phyloP scores from a whole-genome alignment of 83 land plant genomes.

The Picea mariana region DNA sequence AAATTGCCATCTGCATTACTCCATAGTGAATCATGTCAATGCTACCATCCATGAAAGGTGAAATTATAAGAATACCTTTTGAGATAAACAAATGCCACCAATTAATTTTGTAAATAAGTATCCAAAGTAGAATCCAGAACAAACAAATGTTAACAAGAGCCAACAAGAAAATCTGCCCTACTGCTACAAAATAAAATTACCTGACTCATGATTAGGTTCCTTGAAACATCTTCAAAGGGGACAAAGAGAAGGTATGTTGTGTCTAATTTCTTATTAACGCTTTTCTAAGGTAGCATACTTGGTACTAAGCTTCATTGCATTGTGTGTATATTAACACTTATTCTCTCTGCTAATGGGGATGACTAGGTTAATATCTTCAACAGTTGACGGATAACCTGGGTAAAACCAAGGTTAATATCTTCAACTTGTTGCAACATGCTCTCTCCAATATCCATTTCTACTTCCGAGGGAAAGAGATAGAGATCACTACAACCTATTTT shows the following conservation, averaged over 20 bases:
- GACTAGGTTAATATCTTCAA: background rate
- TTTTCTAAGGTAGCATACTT: background rate
- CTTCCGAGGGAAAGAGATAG: no score
- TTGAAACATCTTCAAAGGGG: background rate
- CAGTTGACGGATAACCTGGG: no score
- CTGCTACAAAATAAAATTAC: background rate
- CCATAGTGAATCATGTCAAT: background rate
- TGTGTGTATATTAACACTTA: background rate
- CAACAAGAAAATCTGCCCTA: no score
- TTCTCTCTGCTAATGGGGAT: background rate
- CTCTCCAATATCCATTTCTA: no score
- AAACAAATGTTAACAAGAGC: background rate
- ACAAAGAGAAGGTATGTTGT: no score
- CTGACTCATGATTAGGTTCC: background rate
- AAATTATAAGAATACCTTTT: background rate
- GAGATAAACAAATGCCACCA: background rate
- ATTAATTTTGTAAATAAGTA: background rate
- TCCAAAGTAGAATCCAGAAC: background rate
- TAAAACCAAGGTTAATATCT: no score
- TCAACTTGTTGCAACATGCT: no score
- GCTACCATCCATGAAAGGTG: background rate
- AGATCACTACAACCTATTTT: no score
- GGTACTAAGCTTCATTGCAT: background rate
- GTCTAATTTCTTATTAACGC: background rate
- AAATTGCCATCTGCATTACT: slow-evolving; percentile 46